Evolutionary conservation across 2,329 filamentous ascomycete genomes (phyloP), one percentile per base, ranked within the genome.

Genomic region (Scedosporium aurantiacum): DNA sequence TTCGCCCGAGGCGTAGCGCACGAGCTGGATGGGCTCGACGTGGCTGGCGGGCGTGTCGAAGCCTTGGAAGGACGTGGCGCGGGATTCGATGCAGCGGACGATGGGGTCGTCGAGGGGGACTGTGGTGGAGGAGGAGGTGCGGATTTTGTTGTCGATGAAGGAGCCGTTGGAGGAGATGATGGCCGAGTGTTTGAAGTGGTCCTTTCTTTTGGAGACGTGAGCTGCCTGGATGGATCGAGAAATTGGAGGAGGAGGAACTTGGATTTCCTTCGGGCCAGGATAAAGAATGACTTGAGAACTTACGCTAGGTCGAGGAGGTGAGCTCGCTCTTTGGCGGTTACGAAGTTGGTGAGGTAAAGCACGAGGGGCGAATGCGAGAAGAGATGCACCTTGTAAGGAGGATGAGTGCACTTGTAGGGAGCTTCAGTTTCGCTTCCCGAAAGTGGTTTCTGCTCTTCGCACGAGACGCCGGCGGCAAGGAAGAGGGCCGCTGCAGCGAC

Each of bases 301-400:
- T 64, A 78, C 76, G 75, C 77, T n/a, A 77, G 67, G 1, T 72
- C 68, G 32, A 74, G 71, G 5, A 81, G 68, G 64, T 80, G 74
- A 12, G 66, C 63, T 0, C 74, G 70, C 66, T 81, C 79, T 1
- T 69, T 65, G 4, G 67, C 60, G 0, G 75, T 78, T 28, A 81
- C 60, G 63, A 81, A 81, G 65, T 76, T 71, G 64, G 73, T 72
- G 23, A 81, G 70, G 66, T 81, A 81, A 40, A 81, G 74, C 2
- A 81, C 76, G 2, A 81, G 68, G 6, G 79, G 79, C 3, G 78
- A 78, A 45, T 75, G 74, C 25, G 78, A 80, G 7, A 79, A 68
- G 23, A 79, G 69, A 62, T 76, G 75, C 12, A 74, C 68, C 40
- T 75, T 71, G 67, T 78, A 79, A 0, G 75, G 68, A 0, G 70